These are phyloP conservation scores for Talaromyces nanjingensis DNA, from an alignment of 495 filamentous ascomycete genomes.

Conservation along the genomic window DNA sequence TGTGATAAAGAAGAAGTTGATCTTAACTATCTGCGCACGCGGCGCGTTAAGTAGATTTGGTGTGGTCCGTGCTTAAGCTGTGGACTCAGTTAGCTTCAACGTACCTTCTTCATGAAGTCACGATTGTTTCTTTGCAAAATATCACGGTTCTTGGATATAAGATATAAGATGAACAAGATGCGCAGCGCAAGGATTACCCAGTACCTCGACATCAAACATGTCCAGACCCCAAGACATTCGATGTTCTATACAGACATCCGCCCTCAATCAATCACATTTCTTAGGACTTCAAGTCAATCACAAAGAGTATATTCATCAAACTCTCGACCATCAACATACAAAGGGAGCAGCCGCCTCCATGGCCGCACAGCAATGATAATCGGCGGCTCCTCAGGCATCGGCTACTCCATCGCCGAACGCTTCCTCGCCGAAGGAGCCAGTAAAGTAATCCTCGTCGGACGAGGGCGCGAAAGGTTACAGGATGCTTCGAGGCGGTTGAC, in stretches of 20 bases:
- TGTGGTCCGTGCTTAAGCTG: slow-evolving; percentile 10
- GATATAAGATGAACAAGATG: not conserved
- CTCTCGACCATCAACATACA: not conserved
- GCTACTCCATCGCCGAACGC: slow-evolving; percentile 57
- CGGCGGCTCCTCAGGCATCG: slow-evolving; percentile 58
- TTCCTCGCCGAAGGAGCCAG: slow-evolving; percentile 58
- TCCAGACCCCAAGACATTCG: not conserved
- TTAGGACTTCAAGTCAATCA: not conserved
- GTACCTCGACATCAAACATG: not conserved
- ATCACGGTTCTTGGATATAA: not conserved
- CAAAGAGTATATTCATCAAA: not conserved
- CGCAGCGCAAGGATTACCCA: not conserved
- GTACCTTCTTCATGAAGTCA: not conserved
- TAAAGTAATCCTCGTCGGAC: slow-evolving; percentile 48
- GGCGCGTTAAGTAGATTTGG: not conserved
- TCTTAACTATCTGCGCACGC: not conserved
- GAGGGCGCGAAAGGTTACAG: slow-evolving; percentile 33
- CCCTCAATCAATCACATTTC: not conserved
- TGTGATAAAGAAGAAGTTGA: not conserved
- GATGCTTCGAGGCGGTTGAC: slow-evolving; percentile 21
- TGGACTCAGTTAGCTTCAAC: not conserved
- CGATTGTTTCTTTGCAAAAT: not conserved
- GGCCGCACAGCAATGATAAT: slow-evolving; percentile 52
- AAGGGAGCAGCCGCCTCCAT: slow-evolving; percentile 18
- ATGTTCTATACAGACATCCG: not conserved